These are phyloP conservation scores for Fomitopsis serialis DNA, from an alignment of 768 basidiomycete species.

Conservation along the genomic window DNA sequence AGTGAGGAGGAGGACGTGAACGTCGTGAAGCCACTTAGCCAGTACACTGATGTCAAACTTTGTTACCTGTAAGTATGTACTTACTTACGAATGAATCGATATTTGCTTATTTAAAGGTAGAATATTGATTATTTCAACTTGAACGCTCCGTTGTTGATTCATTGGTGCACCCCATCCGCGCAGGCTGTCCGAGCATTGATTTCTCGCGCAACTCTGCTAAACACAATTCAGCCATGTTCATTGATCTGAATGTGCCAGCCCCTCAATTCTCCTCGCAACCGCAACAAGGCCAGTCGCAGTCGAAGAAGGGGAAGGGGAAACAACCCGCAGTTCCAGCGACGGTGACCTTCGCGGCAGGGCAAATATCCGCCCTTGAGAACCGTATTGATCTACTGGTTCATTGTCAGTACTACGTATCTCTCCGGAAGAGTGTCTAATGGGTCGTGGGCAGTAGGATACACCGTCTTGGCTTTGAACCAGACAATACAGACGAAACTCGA, in stretches of 20 bases:
- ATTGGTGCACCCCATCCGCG: too few relatives aligned
- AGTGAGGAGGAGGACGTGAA: too few relatives aligned
- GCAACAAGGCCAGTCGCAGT: slow-evolving; percentile 10
- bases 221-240: slow-evolving; percentile 17
- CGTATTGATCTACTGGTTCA: slow-evolving; percentile 68
- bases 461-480: slow-evolving; percentile 74
- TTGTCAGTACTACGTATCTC: slow-evolving; percentile 40
- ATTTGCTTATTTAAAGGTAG: too few relatives aligned
- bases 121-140: too few relatives aligned
- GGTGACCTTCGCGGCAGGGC: slow-evolving; percentile 44
- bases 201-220: too few relatives aligned
- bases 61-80: too few relatives aligned
- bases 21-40: too few relatives aligned
- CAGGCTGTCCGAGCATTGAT: too few relatives aligned
- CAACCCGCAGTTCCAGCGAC: slow-evolving; percentile 25
- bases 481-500: slow-evolving; percentile 69
- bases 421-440: slow-evolving; percentile 6
- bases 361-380: slow-evolving; percentile 53
- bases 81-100: too few relatives aligned
- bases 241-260: slow-evolving; percentile 22
- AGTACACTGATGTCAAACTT: too few relatives aligned
- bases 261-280: slow-evolving; percentile 8
- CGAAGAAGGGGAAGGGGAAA: slow-evolving; percentile 60
- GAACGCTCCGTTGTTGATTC: too few relatives aligned
- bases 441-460: slow-evolving; percentile 70